Evolutionary conservation across 148 eudicot species (phyloP).

Genomic region (Vaccinium macrocarpon): DNA sequence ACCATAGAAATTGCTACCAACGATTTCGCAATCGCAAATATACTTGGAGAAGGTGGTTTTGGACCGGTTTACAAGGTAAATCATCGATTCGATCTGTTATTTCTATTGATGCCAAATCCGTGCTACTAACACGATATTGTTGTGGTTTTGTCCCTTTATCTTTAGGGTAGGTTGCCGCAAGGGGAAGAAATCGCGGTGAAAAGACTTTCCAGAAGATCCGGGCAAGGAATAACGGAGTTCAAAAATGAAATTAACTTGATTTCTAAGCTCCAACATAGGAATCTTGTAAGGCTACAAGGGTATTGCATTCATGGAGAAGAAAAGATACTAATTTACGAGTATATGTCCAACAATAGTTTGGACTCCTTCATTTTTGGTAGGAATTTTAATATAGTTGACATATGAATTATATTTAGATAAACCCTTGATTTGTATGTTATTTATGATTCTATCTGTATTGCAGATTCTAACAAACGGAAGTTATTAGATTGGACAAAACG

Average conservation of each 20-base stretch:
- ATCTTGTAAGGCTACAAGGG: slow-evolving; percentile 2
- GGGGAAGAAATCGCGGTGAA: background rate
- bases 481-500: background rate
- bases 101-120: background rate
- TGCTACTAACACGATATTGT: background rate
- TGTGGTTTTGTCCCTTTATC: background rate
- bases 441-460: background rate
- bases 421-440: background rate
- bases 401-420: background rate
- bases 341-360: background rate
- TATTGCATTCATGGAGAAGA: slow-evolving; percentile 8
- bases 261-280: slow-evolving; percentile 11
- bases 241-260: slow-evolving; percentile 1
- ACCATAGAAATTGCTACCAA: slow-evolving; percentile 1
- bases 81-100: background rate
- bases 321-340: slow-evolving; percentile 3
- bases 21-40: background rate
- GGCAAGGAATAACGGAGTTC: background rate
- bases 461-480: slow-evolving; percentile 3
- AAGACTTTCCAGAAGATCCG: background rate
- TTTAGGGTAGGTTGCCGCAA: slow-evolving; percentile 3
- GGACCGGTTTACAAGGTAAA: background rate
- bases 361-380: slow-evolving; percentile 9
- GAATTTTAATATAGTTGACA: background rate
- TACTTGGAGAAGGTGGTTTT: background rate